phyloP scores from a whole-genome alignment of 2,329 filamentous ascomycete species.

The Cytospora mali region DNA sequence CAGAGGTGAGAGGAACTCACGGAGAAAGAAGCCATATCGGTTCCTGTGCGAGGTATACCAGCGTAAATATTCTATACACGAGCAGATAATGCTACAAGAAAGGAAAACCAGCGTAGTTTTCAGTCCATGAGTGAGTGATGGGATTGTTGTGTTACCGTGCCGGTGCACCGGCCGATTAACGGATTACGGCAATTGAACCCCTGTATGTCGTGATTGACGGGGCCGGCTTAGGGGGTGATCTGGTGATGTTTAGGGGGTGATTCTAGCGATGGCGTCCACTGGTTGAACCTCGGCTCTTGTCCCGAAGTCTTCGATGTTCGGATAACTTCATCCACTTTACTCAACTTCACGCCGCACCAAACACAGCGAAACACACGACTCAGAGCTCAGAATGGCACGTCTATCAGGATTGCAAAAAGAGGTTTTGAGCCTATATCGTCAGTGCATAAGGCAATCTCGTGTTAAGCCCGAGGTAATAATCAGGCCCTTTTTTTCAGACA shows the following conservation, averaged over 20 bases:
- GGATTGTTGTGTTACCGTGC: no score
- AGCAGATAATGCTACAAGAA: no score
- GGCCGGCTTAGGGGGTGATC: not conserved
- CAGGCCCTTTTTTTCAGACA: not conserved
- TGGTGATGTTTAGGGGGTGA: not conserved
- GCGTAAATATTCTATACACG: not conserved
- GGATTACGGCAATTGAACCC: not conserved
- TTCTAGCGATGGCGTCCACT: slow-evolving; percentile 8
- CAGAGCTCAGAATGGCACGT: slow-evolving; percentile 43
- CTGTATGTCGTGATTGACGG: not conserved
- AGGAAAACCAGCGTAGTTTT: no score
- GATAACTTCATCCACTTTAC: not conserved
- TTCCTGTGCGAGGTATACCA: not conserved
- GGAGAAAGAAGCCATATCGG: slow-evolving; percentile 32
- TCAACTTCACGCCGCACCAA: not conserved
- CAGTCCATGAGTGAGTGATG: no score
- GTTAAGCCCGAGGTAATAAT: slow-evolving; percentile 72
- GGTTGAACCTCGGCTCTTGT: not conserved
- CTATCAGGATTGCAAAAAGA: slow-evolving; percentile 90
- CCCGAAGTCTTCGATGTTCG: not conserved
- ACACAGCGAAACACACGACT: not conserved
- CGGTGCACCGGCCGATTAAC: not conserved
- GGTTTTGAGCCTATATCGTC: slow-evolving; percentile 82
- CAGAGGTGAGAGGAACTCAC: slow-evolving; percentile 14
- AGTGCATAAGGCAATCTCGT: slow-evolving; percentile 78